These are phyloP conservation scores for Boletus sp. DNA, from an alignment of 768 basidiomycete genomes.

Conservation along the genomic window DNA sequence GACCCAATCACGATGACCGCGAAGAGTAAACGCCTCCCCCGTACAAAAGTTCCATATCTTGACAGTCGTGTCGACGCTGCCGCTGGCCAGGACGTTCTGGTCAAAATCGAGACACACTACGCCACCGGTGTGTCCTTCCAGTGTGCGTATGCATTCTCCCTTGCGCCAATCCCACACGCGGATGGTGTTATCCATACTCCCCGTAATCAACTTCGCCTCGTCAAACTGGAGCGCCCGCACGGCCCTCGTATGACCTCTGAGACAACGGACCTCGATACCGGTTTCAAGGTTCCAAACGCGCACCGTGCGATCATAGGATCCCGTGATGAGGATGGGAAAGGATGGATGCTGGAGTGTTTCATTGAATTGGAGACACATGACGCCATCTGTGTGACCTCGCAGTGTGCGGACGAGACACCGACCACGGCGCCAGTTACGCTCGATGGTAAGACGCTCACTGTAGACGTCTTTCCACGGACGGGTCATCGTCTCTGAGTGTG, in stretches of 20 bases:
- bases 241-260: slow-evolving; percentile 90
- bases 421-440: slow-evolving; percentile 96
- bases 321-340: slow-evolving; percentile 95
- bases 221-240: slow-evolving; percentile 94
- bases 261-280: slow-evolving; percentile 75
- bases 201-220: slow-evolving; percentile 91
- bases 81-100: slow-evolving; percentile 86
- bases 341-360: slow-evolving; percentile 79
- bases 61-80: slow-evolving; percentile 92
- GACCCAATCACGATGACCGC: slow-evolving; percentile 95
- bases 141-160: slow-evolving; percentile 81
- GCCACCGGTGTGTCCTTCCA: slow-evolving; percentile 89
- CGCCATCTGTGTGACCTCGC: slow-evolving; percentile 91
- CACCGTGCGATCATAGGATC: slow-evolving; percentile 93
- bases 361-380: slow-evolving; percentile 96
- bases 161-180: slow-evolving; percentile 96
- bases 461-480: slow-evolving; percentile 99
- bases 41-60: slow-evolving; percentile 93
- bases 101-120: slow-evolving; percentile 92
- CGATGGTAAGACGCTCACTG: slow-evolving; percentile 93
- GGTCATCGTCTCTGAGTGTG: slow-evolving; percentile 45
- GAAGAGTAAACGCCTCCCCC: slow-evolving; percentile 86
- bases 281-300: slow-evolving; percentile 97
- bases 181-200: slow-evolving; percentile 93
- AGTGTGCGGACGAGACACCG: slow-evolving; percentile 82